phyloP scores from a whole-genome alignment of 1,139 yeast genomes.

The Saccharomyces hybrid region DNA sequence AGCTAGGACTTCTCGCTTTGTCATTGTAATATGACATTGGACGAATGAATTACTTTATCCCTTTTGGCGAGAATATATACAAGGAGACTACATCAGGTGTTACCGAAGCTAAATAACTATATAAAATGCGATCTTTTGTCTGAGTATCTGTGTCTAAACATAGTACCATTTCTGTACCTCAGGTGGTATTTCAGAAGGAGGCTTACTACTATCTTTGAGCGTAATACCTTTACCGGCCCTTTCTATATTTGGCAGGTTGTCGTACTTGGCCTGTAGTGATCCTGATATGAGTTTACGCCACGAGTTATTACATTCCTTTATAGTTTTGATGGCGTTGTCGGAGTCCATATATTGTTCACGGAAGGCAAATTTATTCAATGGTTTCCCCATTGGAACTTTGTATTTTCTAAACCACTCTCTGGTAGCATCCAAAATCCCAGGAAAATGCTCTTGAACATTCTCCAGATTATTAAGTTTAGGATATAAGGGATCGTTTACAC shows the following conservation, averaged over 20 bases:
- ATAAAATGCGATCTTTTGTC: background rate
- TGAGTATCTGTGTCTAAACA: slow-evolving; percentile 7
- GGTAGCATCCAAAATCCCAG: slow-evolving; percentile 77
- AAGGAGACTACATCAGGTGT: background rate
- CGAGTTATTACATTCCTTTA: slow-evolving; percentile 68
- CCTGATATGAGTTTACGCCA: slow-evolving; percentile 68
- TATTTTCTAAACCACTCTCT: slow-evolving; percentile 92
- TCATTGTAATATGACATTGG: too few relatives aligned
- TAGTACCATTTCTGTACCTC: slow-evolving; percentile 35
- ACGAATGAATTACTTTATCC: too few relatives aligned
- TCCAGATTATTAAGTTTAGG: slow-evolving; percentile 63
- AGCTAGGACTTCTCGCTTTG: background rate
- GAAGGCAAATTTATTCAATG: slow-evolving; percentile 78
- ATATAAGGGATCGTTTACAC: slow-evolving; percentile 74
- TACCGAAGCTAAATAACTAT: background rate
- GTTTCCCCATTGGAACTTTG: slow-evolving; percentile 91
- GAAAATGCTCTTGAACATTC: slow-evolving; percentile 77
- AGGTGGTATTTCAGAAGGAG: slow-evolving; percentile 35
- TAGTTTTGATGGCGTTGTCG: slow-evolving; percentile 60
- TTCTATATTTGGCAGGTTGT: slow-evolving; percentile 30
- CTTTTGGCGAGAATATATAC: background rate
- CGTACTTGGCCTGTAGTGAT: slow-evolving; percentile 30
- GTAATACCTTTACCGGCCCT: slow-evolving; percentile 27
- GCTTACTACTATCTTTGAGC: slow-evolving; percentile 15
- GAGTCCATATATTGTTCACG: slow-evolving; percentile 69